Evolutionary conservation across 176 grass and related monocot genomes (phyloP), one percentile per base, ranked within the genome.

Genomic region (Alopecurus myosuroides): DNA sequence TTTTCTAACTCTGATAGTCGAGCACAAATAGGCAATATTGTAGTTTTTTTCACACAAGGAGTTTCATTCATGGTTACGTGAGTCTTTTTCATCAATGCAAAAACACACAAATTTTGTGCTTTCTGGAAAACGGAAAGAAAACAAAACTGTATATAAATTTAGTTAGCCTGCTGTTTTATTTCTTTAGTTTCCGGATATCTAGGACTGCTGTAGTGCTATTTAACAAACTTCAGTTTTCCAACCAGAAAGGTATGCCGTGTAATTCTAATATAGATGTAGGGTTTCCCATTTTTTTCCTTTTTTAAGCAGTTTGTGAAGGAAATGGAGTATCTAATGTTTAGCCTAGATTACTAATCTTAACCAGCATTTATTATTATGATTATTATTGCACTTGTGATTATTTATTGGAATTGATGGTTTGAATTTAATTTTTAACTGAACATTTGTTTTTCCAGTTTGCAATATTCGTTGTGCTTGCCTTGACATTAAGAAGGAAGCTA

Each of bases 381-480:
- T n/a, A n/a, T 23, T 60, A 34, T 81, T 41, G 49, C 39, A 48
- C 71, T 77, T 82, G 12, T 9, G n/a, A n/a, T n/a, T n/a, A n/a
- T n/a, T n/a, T n/a, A n/a, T n/a, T n/a, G n/a, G n/a, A n/a, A n/a
- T n/a, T n/a, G n/a, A n/a, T n/a, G n/a, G n/a, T n/a, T n/a, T 83
- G 9, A 10, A 18, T 57, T n/a, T 18, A 28, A 81, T 3, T 66
- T 77, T 86, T 76, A n/a, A 51, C 79, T 49, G 9, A 74, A 53
- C 18, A 77, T 62, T 67, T 19, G 18, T 40, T 66, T 77, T 41
- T 9, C 78, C 83, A 98, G 97, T 93, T 98, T 86, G 97, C 97
- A 80, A 95, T 98, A 48, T 98, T 95, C 22, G 91, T 83, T 88
- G 91, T 94, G 28, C 91, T 98, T 68, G 97, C 97, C 2, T 91